These are phyloP conservation scores for Cercospora nicotianae DNA, from an alignment of 2,329 filamentous ascomycete genomes.

Conservation along the genomic window DNA sequence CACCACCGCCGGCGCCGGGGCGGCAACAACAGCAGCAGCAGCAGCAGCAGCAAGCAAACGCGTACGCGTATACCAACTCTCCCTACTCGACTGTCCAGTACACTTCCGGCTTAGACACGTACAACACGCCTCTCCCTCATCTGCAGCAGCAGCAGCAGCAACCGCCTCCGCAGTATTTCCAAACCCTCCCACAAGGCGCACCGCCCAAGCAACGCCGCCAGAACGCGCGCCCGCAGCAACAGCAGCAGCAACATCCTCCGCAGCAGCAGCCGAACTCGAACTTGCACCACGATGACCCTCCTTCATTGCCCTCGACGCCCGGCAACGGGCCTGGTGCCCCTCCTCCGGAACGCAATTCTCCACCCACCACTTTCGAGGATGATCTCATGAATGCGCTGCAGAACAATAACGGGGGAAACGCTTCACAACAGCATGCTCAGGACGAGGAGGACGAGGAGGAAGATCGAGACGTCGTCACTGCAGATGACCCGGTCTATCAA, in stretches of 20 bases:
- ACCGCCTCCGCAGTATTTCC: constrained; percentile 20
- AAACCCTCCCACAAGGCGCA: constrained; percentile 20
- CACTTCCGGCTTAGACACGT: neutral
- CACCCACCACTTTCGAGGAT: constrained; percentile 29
- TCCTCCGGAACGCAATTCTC: constrained; percentile 27
- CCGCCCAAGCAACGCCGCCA: constrained; percentile 17
- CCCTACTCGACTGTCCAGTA: constrained; percentile 3
- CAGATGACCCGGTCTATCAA: constrained; percentile 34
- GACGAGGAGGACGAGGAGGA: constrained; percentile 30
- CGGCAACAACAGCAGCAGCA: constrained; percentile 17
- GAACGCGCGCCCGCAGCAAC: constrained; percentile 21
- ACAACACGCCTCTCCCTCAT: neutral
- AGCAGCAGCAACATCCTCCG: constrained; percentile 19
- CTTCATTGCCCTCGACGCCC: constrained; percentile 20
- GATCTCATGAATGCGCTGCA: constrained; percentile 31
- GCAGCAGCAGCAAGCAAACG: constrained; percentile 3
- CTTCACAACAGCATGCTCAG: constrained; percentile 2
- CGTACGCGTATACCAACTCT: neutral
- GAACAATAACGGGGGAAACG: constrained; percentile 8
- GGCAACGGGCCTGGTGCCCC: constrained; percentile 33
- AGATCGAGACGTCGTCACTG: constrained; percentile 27
- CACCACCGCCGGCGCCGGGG: constrained; percentile 3
- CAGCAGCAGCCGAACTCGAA: constrained; percentile 17
- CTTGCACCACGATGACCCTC: constrained; percentile 10
- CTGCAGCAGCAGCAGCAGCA: constrained; percentile 7